A percentile compares a stretch with the other conserved stretches of the same genome.
These are phyloP conservation scores for Penicillium sp. DNA, from an alignment of 2,329 filamentous ascomycete genomes.

Conservation along the genomic window DNA sequence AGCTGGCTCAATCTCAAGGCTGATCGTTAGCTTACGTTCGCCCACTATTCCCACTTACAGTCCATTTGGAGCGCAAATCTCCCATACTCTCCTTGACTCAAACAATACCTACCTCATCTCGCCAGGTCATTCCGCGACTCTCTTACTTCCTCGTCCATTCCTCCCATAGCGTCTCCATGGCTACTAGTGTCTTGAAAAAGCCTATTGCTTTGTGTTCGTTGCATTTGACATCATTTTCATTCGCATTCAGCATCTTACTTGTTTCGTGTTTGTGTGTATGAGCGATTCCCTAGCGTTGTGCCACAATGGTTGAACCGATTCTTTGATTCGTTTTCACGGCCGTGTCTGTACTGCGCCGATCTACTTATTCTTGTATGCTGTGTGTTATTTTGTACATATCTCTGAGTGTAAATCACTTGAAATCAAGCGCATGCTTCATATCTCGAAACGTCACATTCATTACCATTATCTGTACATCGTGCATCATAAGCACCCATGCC, in stretches of 20 bases:
- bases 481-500: neutral
- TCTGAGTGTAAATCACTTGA: neutral
- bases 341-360: neutral
- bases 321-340: neutral
- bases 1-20: conserved; percentile 45
- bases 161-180: conserved; percentile 16
- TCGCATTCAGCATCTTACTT: neutral
- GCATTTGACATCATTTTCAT: conserved; percentile 10
- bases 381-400: conserved; percentile 12
- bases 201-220: conserved; percentile 4
- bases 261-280: conserved; percentile 8
- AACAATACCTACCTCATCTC: neutral
- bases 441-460: neutral
- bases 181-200: conserved; percentile 15
- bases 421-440: neutral
- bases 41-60: neutral
- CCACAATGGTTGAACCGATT: conserved; percentile 3
- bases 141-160: neutral
- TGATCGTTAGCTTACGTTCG: conserved; percentile 19
- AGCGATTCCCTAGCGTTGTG: conserved; percentile 22
- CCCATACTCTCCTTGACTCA: neutral
- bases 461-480: neutral
- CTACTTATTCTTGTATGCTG: neutral
- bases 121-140: neutral
- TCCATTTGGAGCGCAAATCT: neutral